Base-by-base conservation (phyloP, 2,329 filamentous ascomycete species). In the Mycocentrospora acerina region DNA sequence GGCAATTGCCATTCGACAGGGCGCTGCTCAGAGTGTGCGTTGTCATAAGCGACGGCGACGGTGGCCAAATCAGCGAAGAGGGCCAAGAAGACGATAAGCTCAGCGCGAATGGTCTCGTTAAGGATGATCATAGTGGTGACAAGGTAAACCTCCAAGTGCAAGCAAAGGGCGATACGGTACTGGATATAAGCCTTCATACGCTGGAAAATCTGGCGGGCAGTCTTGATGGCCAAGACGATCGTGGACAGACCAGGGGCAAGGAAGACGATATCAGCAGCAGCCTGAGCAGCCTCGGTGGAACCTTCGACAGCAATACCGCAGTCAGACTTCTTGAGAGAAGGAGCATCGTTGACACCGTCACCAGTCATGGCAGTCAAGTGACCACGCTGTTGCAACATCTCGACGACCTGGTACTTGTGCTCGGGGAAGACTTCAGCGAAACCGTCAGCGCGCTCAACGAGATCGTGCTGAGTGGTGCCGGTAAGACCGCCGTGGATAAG, bases 1-100 rank as follows among this genome's bases (percentile, higher is more conserved):
- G 85, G 84, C 50, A 89, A 67, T 71, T 89, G 85, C 85, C 85
- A 89, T 68, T 88, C 85, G 57, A 88, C 85, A 11, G 85, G 85
- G 26, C 85, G 81, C 44, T 76, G 76, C 62, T 89, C 85, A 57
- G 82, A 87, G 72, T 87, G 82, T 31, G 85, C 85, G 65, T 88
- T 88, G 64, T 89, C 85, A 72, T 88, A 88, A 32, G 85, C 85
- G 41, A 88, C 81, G 44, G 85, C 85, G 51, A 89, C 85, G 48
- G 85, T 89, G 45, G 85, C 85, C 70, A 89, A 72, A 78, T 89
- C 85, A 54, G 85, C 85, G 70, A 89, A 89, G 18, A 89, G 75
- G 45, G 85, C 85, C 52, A 89, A 81, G 77, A 88, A 89, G 68
- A 88, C 85, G 59, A 89, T 83, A 29, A 89, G 79, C 50, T 88